Conservation (phyloP, 83 land plant species). For the Picea abies region DNA sequence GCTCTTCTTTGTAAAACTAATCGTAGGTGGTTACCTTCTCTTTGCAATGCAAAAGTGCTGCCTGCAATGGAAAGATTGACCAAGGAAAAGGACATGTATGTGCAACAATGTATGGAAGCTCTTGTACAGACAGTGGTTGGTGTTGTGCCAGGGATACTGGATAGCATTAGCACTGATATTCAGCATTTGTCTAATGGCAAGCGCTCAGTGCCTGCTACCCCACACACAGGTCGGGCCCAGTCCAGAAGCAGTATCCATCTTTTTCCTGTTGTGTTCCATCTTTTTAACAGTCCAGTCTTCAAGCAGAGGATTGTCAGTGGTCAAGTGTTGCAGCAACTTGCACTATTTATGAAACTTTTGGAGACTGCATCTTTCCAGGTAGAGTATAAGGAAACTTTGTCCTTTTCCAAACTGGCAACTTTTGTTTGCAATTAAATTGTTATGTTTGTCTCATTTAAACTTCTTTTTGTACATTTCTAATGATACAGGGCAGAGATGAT, state of each 20-base stretch:
- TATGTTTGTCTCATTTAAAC: slow-evolving; percentile 5
- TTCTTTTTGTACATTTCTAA: slow-evolving; percentile 8
- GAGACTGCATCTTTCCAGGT: slow-evolving; percentile 87
- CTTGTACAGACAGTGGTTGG: slow-evolving; percentile 66
- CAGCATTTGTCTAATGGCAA: slow-evolving; percentile 74
- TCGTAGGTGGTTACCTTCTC: slow-evolving; percentile 79
- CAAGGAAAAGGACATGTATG: slow-evolving; percentile 85
- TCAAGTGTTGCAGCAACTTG: slow-evolving; percentile 71
- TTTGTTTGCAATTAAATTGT: background rate
- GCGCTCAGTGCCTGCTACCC: slow-evolving; percentile 48
- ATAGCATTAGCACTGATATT: slow-evolving; percentile 76
- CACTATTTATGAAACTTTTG: slow-evolving; percentile 62
- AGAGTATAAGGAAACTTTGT: background rate
- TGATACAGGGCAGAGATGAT: slow-evolving; percentile 91
- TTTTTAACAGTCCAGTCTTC: slow-evolving; percentile 85
- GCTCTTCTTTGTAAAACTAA: slow-evolving; percentile 90
- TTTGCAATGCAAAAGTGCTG: slow-evolving; percentile 88
- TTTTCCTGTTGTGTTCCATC: slow-evolving; percentile 80
- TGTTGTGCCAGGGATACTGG: slow-evolving; percentile 75
- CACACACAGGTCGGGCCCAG: slow-evolving; percentile 53
- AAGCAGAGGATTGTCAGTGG: slow-evolving; percentile 58
- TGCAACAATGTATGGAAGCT: slow-evolving; percentile 79
- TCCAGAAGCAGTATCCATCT: slow-evolving; percentile 64
- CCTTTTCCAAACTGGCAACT: background rate
- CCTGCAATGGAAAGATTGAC: slow-evolving; percentile 77